phyloP scores from a whole-genome alignment of 805 yeast genomes.

The Metschnikowia santaceciliae region DNA sequence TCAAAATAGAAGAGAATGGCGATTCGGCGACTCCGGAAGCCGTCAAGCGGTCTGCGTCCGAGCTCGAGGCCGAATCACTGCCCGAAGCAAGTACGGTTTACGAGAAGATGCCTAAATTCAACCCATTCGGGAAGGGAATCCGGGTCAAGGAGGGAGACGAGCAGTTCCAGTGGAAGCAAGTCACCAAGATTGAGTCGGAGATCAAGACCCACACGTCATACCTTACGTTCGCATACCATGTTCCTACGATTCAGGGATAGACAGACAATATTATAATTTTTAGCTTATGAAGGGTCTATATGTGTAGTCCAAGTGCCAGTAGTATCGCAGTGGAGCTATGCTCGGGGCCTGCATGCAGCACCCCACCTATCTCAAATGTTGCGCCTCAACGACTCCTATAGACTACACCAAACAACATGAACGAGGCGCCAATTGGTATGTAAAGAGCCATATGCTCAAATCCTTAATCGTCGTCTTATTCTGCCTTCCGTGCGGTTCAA shows the following conservation, averaged over 20 bases:
- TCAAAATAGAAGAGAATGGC: slow-evolving; percentile 23
- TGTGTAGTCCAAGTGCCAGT: background rate
- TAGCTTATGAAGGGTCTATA: background rate
- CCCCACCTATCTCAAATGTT: slow-evolving; percentile 9
- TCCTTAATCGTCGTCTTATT: too few species aligned
- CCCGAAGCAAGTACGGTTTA: slow-evolving; percentile 4
- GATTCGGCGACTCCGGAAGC: slow-evolving; percentile 9
- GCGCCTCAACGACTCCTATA: slow-evolving; percentile 11
- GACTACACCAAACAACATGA: slow-evolving; percentile 10
- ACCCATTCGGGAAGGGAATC: slow-evolving; percentile 90
- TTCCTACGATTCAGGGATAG: slow-evolving; percentile 8
- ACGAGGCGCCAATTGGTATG: slow-evolving; percentile 21
- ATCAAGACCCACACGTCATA: slow-evolving; percentile 92
- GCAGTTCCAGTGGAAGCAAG: slow-evolving; percentile 73
- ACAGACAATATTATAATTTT: background rate
- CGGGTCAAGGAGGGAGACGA: slow-evolving; percentile 86
- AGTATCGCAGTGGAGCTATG: background rate
- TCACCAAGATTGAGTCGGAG: slow-evolving; percentile 80
- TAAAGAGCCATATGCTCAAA: background rate
- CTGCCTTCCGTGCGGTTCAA: background rate
- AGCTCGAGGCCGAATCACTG: slow-evolving; percentile 11
- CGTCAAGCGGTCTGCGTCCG: slow-evolving; percentile 19
- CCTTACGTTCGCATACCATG: slow-evolving; percentile 76
- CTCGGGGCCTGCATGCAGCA: slow-evolving; percentile 3
- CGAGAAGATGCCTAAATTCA: slow-evolving; percentile 35